Conservation (phyloP, 2,329 filamentous ascomycete species). For the Phialophora verrucosa region DNA sequence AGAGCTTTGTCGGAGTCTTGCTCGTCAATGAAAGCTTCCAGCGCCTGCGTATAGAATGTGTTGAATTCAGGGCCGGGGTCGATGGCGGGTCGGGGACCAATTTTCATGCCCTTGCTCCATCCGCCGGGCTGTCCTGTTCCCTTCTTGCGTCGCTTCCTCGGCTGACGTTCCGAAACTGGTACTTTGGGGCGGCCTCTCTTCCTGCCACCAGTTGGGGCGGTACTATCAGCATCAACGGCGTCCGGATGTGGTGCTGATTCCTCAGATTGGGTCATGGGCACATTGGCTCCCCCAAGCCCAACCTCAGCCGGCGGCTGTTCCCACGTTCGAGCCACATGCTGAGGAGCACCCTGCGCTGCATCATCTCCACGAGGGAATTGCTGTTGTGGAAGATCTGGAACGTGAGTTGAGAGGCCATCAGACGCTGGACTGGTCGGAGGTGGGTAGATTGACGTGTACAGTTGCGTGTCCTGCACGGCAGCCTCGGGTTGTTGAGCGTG, state of each 20-base stretch:
- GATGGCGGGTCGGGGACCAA: conserved; percentile 53
- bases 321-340: not conserved
- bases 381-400: not conserved
- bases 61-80: conserved; percentile 58
- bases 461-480: not conserved
- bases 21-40: conserved; percentile 55
- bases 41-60: conserved; percentile 54
- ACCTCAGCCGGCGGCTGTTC: not conserved
- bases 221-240: not conserved
- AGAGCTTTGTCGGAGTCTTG: conserved; percentile 52
- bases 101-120: conserved; percentile 53
- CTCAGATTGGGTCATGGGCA: not conserved
- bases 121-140: conserved; percentile 38
- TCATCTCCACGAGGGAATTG: not conserved
- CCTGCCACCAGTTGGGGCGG: not conserved
- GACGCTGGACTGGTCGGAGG: not conserved
- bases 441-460: no score
- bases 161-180: not conserved
- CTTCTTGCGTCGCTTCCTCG: conserved; percentile 33
- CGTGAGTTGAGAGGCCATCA: not conserved
- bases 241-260: not conserved
- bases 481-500: not conserved
- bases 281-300: not conserved
- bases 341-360: not conserved
- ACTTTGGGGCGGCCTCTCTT: conserved; percentile 13